phyloP scores from a whole-genome alignment of 306 rosid genomes.

The Medicago truncatula region DNA sequence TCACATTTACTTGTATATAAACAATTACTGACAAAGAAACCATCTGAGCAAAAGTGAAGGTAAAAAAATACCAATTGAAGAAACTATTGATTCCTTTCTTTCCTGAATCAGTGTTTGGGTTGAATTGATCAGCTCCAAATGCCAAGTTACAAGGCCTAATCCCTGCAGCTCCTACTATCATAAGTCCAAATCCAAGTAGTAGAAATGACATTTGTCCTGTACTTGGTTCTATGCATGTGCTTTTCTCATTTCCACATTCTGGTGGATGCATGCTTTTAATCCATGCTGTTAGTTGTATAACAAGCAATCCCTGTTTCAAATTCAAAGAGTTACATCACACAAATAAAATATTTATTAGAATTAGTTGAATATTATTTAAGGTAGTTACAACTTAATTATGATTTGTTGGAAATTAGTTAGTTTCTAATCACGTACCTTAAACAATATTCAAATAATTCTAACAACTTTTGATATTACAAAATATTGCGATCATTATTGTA shows the following conservation, averaged over 20 bases:
- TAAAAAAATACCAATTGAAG: conserved; percentile 92
- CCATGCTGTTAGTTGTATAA: conserved; percentile 78
- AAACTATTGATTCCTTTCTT: conserved; percentile 83
- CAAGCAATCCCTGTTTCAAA: conserved; percentile 64
- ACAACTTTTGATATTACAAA: too few species aligned
- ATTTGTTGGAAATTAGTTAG: too few species aligned
- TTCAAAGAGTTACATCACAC: conserved; percentile 5
- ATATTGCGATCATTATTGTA: too few species aligned
- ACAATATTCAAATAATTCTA: too few species aligned
- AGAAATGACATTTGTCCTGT: conserved; percentile 71
- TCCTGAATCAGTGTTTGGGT: conserved; percentile 80
- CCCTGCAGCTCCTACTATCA: conserved; percentile 80
- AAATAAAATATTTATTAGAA: background rate
- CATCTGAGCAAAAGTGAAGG: conserved; percentile 77
- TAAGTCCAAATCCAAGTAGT: conserved; percentile 59
- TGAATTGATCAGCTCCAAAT: conserved; percentile 91
- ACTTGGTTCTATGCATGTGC: conserved; percentile 60
- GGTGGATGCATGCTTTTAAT: conserved; percentile 80
- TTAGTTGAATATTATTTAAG: too few species aligned
- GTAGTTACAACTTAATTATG: too few species aligned
- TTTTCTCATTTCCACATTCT: conserved; percentile 48
- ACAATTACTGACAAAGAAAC: conserved; percentile 70
- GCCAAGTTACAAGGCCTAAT: conserved; percentile 91
- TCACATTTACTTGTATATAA: conserved; percentile 73
- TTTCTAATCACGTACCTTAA: too few species aligned